A percentile compares a stretch with the other conserved stretches of the same genome.
phyloP scores from a whole-genome alignment of 768 basidiomycete genomes.

The Lenzites betulinus region DNA sequence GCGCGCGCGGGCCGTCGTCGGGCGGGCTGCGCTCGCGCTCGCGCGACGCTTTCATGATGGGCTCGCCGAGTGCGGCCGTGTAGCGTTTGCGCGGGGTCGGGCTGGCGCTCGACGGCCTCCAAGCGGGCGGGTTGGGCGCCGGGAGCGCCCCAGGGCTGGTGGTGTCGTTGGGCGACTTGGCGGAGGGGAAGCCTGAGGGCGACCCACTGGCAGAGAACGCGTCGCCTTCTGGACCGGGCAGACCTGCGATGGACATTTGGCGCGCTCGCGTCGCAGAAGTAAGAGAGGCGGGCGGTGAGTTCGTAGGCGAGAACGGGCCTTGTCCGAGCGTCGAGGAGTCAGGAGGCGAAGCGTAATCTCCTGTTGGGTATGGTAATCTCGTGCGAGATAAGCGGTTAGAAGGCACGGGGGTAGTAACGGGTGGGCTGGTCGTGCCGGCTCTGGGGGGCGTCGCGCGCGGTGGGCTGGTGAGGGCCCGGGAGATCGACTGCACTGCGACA shows the following conservation, averaged over 20 bases:
- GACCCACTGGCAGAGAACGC: conserved; percentile 18
- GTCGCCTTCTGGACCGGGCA: conserved; percentile 33
- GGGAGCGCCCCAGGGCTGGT: conserved; percentile 39
- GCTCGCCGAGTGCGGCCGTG: conserved; percentile 81
- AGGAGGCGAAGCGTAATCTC: conserved; percentile 75
- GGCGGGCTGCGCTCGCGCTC: conserved; percentile 31
- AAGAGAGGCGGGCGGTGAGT: conserved; percentile 44
- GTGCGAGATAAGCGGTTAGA: conserved; percentile 45
- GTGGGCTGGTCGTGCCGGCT: conserved; percentile 61
- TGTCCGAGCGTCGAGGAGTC: conserved; percentile 39
- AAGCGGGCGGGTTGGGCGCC: conserved; percentile 40
- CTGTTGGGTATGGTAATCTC: conserved; percentile 79
- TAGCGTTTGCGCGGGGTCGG: conserved; percentile 76
- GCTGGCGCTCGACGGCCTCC: conserved; percentile 60
- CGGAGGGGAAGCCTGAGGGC: conserved; percentile 27
- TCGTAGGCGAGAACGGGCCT: conserved; percentile 54
- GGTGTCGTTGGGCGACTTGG: conserved; percentile 20
- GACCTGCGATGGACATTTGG: conserved; percentile 51
- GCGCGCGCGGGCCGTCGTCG: conserved; percentile 31
- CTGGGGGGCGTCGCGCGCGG: conserved; percentile 38
- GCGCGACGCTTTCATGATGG: conserved; percentile 46
- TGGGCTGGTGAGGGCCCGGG: conserved; percentile 31
- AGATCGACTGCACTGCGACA: conserved; percentile 41
- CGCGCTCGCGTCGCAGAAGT: conserved; percentile 36
- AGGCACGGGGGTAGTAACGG: conserved; percentile 54